These are phyloP conservation scores for Solanum pinnatisectum DNA, from an alignment of 257 asterid species.

Conservation along the genomic window DNA sequence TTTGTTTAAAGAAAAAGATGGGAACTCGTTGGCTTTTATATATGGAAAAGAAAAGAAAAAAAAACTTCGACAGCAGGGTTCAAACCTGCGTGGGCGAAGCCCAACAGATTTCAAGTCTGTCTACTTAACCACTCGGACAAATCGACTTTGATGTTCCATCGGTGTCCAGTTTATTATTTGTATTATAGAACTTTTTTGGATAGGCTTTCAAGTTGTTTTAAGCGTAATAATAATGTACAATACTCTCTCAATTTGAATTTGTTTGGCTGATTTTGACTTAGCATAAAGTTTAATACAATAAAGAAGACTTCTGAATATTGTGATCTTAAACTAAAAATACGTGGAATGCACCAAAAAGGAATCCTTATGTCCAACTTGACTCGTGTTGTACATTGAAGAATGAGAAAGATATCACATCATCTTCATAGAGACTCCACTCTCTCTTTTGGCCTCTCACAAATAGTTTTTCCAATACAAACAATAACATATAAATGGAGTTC, in stretches of 20 bases:
- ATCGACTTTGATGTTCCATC: constrained; percentile 17
- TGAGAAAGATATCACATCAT: not conserved
- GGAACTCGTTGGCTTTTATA: too few species aligned
- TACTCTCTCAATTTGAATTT: not conserved
- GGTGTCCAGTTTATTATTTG: not conserved
- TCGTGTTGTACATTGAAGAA: not conserved
- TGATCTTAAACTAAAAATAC: too few species aligned
- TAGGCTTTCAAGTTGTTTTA: not conserved
- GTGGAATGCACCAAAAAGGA: rapidly evolving
- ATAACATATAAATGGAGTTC: too few species aligned
- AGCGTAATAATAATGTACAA: too few species aligned
- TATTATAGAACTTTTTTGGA: not conserved
- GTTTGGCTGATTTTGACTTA: not conserved
- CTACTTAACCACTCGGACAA: constrained; percentile 99
- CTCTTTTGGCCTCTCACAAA: not conserved
- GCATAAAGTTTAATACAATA: not conserved
- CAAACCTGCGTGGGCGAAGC: constrained; percentile 89
- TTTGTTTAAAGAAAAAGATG: too few species aligned
- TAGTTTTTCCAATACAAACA: not conserved
- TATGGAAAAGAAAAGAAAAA: not conserved
- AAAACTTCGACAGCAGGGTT: constrained; percentile 65
- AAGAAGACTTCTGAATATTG: too few species aligned
- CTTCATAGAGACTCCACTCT: not conserved
- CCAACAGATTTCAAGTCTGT: constrained; percentile 92
- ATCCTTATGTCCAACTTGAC: not conserved